Percentiles rank a stretch among this genome's conserved stretches.
These are phyloP conservation scores for Euphorbia celastroides DNA, from an alignment of 441 rosid species.

Conservation along the genomic window DNA sequence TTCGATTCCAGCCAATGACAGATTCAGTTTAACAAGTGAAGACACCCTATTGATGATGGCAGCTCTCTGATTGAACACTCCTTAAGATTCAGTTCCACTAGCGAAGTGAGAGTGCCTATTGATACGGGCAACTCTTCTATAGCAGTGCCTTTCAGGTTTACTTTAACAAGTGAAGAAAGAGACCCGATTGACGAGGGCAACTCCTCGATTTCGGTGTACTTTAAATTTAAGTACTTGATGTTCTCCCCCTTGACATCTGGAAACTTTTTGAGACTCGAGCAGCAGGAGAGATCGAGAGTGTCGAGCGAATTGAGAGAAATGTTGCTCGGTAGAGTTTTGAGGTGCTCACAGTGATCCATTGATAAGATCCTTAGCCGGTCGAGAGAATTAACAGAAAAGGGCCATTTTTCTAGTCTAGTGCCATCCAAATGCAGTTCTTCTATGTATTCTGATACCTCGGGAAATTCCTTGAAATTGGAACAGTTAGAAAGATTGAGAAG, in stretches of 20 bases:
- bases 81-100: slow-evolving; percentile 12
- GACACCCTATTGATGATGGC: slow-evolving; percentile 16
- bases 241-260: slow-evolving; percentile 17
- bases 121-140: slow-evolving; percentile 16
- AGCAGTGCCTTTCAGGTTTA: slow-evolving; percentile 12
- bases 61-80: slow-evolving; percentile 7
- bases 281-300: slow-evolving; percentile 15
- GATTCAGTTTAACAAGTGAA: slow-evolving; percentile 12
- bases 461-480: slow-evolving; percentile 14
- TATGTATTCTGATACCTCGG: slow-evolving; percentile 14
- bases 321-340: slow-evolving; percentile 12
- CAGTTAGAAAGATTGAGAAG: slow-evolving; percentile 18
- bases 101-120: slow-evolving; percentile 18
- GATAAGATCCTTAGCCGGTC: slow-evolving; percentile 9
- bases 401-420: slow-evolving; percentile 17
- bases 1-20: slow-evolving; percentile 12
- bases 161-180: slow-evolving; percentile 8
- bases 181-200: slow-evolving; percentile 14
- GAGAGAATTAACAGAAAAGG: slow-evolving; percentile 16
- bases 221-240: slow-evolving; percentile 12
- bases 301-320: slow-evolving; percentile 18
- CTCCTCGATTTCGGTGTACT: slow-evolving; percentile 13
- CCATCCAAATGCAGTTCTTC: slow-evolving; percentile 17
- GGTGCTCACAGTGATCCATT: slow-evolving; percentile 16
- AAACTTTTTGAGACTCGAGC: slow-evolving; percentile 12